Conservation (phyloP, 768 basidiomycete genomes). For the Suillus placidus region DNA sequence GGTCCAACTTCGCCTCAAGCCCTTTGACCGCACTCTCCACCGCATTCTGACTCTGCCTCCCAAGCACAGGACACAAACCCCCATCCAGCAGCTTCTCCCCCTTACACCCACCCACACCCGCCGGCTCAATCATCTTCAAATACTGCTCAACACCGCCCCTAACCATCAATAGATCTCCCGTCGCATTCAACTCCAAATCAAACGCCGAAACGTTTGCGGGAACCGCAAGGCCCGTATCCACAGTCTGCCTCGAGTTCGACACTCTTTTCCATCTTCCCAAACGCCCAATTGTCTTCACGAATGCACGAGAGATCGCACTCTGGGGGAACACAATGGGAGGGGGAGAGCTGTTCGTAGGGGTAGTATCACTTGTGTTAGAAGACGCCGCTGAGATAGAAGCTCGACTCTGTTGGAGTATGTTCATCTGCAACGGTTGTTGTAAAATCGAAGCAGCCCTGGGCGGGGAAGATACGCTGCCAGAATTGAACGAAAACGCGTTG, state of each 20-base stretch:
- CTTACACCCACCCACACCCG: conserved; percentile 4
- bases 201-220: conserved; percentile 65
- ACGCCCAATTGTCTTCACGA: conserved; percentile 82
- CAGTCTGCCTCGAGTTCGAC: conserved; percentile 50
- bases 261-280: conserved; percentile 84
- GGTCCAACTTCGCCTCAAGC: conserved; percentile 16
- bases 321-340: conserved; percentile 52
- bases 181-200: conserved; percentile 65
- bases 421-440: conserved; percentile 60
- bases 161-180: conserved; percentile 61
- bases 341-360: conserved; percentile 10
- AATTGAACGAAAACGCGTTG: conserved; percentile 45
- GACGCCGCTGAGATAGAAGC: conserved; percentile 33
- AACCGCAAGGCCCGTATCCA: conserved; percentile 39
- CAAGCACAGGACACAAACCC: not conserved
- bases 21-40: conserved; percentile 1
- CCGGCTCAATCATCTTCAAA: conserved; percentile 55
- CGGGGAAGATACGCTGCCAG: conserved; percentile 29
- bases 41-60: conserved; percentile 2
- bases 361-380: conserved; percentile 6
- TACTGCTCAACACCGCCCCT: conserved; percentile 70
- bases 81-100: not conserved
- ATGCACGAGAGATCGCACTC: conserved; percentile 68
- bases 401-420: conserved; percentile 51
- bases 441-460: conserved; percentile 58